These are phyloP conservation scores for Cercophora newfieldiana DNA, from an alignment of 495 filamentous ascomycete species.

Conservation along the genomic window DNA sequence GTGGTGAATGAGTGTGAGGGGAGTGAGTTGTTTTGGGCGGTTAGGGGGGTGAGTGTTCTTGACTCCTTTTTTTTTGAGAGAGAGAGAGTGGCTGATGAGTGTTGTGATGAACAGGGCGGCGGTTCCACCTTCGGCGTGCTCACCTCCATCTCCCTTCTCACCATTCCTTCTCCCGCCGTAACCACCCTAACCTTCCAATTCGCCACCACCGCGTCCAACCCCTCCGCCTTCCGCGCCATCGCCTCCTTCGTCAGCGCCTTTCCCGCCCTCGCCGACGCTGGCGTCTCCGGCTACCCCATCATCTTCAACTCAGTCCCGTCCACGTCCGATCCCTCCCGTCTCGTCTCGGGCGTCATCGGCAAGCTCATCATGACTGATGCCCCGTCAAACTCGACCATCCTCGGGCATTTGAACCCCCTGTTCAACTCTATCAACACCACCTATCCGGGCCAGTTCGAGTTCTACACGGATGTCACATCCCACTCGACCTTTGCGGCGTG, in stretches of 20 bases:
- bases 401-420: slow-evolving; percentile 42
- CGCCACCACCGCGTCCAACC: slow-evolving; percentile 10
- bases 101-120: slow-evolving; percentile 49
- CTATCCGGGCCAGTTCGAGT: slow-evolving; percentile 38
- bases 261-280: slow-evolving; percentile 36
- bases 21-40: slow-evolving; percentile 64
- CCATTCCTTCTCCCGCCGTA: slow-evolving; percentile 33
- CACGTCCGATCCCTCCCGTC: slow-evolving; percentile 14
- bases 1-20: slow-evolving; percentile 54
- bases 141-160: slow-evolving; percentile 50
- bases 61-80: neutral
- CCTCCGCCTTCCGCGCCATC: slow-evolving; percentile 28
- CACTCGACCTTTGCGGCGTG: slow-evolving; percentile 47
- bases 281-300: slow-evolving; percentile 39
- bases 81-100: neutral
- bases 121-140: slow-evolving; percentile 64
- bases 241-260: slow-evolving; percentile 37
- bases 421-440: slow-evolving; percentile 41
- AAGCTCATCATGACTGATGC: slow-evolving; percentile 28
- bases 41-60: slow-evolving; percentile 43
- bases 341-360: slow-evolving; percentile 34
- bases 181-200: slow-evolving; percentile 25
- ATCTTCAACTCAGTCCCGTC: slow-evolving; percentile 27
- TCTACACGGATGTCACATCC: slow-evolving; percentile 41
- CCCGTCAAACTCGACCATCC: slow-evolving; percentile 36